These are phyloP conservation scores for Rhodotorula toruloides DNA, from an alignment of 768 basidiomycete species.

Conservation along the genomic window DNA sequence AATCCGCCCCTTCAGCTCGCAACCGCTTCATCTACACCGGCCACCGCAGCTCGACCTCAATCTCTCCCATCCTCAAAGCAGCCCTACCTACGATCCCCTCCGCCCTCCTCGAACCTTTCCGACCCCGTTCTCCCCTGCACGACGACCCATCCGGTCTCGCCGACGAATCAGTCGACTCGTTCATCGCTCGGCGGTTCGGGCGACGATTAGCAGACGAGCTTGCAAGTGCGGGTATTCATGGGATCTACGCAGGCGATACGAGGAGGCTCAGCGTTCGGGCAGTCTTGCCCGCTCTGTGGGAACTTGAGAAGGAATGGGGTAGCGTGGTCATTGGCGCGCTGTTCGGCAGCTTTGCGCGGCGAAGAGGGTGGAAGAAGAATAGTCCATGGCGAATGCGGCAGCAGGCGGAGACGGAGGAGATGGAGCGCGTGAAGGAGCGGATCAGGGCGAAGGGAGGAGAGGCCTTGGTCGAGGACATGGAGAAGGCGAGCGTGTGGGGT, in stretches of 20 bases:
- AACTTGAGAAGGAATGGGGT: slow-evolving; percentile 63
- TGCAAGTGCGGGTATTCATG: slow-evolving; percentile 77
- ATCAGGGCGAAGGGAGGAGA: background rate
- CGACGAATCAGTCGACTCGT: slow-evolving; percentile 78
- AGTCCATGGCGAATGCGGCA: slow-evolving; percentile 27
- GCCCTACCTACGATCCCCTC: slow-evolving; percentile 52
- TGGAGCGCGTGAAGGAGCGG: slow-evolving; percentile 29
- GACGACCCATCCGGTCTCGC: slow-evolving; percentile 25
- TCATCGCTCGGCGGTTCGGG: slow-evolving; percentile 71
- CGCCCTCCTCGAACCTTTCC: slow-evolving; percentile 59
- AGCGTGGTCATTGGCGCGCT: slow-evolving; percentile 60
- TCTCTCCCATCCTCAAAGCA: slow-evolving; percentile 56
- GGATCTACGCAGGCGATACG: slow-evolving; percentile 86
- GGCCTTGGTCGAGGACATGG: slow-evolving; percentile 32
- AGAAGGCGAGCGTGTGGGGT: slow-evolving; percentile 68
- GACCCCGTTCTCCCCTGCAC: slow-evolving; percentile 35
- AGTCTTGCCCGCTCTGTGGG: slow-evolving; percentile 69
- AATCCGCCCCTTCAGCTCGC: slow-evolving; percentile 64
- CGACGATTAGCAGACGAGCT: slow-evolving; percentile 64
- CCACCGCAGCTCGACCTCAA: slow-evolving; percentile 53
- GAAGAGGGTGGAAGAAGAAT: slow-evolving; percentile 17
- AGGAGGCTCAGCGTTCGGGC: slow-evolving; percentile 66
- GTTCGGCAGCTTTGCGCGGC: slow-evolving; percentile 9
- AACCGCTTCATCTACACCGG: slow-evolving; percentile 68
- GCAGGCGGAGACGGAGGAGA: slow-evolving; percentile 23